These are phyloP conservation scores for Lobosporangium transversale DNA, from an alignment of 192 early-diverging fungal species.

Conservation along the genomic window DNA sequence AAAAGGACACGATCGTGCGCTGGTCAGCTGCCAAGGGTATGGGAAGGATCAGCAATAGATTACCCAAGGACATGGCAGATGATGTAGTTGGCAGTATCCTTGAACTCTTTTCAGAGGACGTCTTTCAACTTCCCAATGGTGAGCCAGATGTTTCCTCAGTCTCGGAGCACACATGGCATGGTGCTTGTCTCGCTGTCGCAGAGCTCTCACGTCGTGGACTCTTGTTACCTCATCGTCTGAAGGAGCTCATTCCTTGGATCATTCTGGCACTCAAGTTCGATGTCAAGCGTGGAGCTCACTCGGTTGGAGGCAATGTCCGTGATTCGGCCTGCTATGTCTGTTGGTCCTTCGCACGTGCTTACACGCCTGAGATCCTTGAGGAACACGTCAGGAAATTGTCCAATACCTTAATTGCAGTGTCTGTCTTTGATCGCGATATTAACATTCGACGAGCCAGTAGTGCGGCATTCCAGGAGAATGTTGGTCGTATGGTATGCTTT, in stretches of 20 bases:
- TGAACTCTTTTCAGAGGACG: slow-evolving; percentile 86
- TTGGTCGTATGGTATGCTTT: slow-evolving; percentile 80
- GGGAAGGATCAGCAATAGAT: slow-evolving; percentile 84
- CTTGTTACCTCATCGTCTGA: slow-evolving; percentile 76
- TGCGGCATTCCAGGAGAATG: slow-evolving; percentile 98
- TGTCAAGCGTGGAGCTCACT: slow-evolving; percentile 86
- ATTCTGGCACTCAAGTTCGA: slow-evolving; percentile 89
- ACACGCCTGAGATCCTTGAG: slow-evolving; percentile 75
- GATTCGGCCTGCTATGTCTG: slow-evolving; percentile 97
- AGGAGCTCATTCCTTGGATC: slow-evolving; percentile 84
- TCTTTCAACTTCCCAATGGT: slow-evolving; percentile 54
- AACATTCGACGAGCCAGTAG: slow-evolving; percentile 92
- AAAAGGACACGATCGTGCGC: slow-evolving; percentile 94
- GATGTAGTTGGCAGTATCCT: slow-evolving; percentile 85
- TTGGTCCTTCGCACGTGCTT: slow-evolving; percentile 97
- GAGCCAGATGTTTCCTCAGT: slow-evolving; percentile 77
- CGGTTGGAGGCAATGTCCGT: slow-evolving; percentile 92
- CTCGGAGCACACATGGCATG: slow-evolving; percentile 95
- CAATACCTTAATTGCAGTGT: slow-evolving; percentile 78
- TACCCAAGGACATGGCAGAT: slow-evolving; percentile 81
- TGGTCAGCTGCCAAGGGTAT: slow-evolving; percentile 98
- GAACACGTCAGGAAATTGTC: slow-evolving; percentile 75
- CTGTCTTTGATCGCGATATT: slow-evolving; percentile 92
- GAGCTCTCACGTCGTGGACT: slow-evolving; percentile 91
- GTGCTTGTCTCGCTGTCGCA: slow-evolving; percentile 88